phyloP scores from a whole-genome alignment of 2,329 filamentous ascomycete species.

The Leptodontidium sp. region DNA sequence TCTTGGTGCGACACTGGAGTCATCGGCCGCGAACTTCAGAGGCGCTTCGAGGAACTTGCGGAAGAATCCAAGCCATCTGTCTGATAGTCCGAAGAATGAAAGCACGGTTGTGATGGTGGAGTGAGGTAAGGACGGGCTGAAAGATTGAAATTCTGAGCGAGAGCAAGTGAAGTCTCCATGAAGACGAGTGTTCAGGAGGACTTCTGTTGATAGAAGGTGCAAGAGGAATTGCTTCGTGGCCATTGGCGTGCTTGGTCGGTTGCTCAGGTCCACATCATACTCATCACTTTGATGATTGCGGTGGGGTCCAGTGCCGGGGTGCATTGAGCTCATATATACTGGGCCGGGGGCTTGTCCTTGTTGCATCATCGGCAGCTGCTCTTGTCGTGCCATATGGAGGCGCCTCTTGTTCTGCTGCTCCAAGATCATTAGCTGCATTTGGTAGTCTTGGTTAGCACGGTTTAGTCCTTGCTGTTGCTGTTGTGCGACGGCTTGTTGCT shows the following conservation, averaged over 20 bases:
- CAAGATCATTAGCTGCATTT: slow-evolving; percentile 89
- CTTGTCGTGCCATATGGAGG: slow-evolving; percentile 53
- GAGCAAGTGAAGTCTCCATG: slow-evolving; percentile 62
- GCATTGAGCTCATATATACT: not conserved
- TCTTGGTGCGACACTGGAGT: slow-evolving; percentile 49
- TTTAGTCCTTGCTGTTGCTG: slow-evolving; percentile 57
- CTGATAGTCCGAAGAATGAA: slow-evolving; percentile 65
- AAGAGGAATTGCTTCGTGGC: slow-evolving; percentile 65
- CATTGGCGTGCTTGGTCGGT: slow-evolving; percentile 47
- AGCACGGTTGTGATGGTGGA: slow-evolving; percentile 64
- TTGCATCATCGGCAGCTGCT: slow-evolving; percentile 9
- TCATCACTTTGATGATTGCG: slow-evolving; percentile 25
- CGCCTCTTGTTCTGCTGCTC: slow-evolving; percentile 67
- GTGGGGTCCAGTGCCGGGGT: not conserved
- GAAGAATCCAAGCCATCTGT: slow-evolving; percentile 67
- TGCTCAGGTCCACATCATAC: slow-evolving; percentile 27
- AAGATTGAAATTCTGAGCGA: slow-evolving; percentile 65
- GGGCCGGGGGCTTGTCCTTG: not conserved
- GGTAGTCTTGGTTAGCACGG: slow-evolving; percentile 1
- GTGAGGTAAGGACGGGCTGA: slow-evolving; percentile 67
- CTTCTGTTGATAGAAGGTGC: slow-evolving; percentile 63
- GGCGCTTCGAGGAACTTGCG: slow-evolving; percentile 65
- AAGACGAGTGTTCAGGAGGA: slow-evolving; percentile 58
- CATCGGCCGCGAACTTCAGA: slow-evolving; percentile 64
- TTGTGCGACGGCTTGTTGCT: slow-evolving; percentile 19